Base-by-base conservation (phyloP, 208 protist genomes). In the Novymonas esmeraldas region DNA sequence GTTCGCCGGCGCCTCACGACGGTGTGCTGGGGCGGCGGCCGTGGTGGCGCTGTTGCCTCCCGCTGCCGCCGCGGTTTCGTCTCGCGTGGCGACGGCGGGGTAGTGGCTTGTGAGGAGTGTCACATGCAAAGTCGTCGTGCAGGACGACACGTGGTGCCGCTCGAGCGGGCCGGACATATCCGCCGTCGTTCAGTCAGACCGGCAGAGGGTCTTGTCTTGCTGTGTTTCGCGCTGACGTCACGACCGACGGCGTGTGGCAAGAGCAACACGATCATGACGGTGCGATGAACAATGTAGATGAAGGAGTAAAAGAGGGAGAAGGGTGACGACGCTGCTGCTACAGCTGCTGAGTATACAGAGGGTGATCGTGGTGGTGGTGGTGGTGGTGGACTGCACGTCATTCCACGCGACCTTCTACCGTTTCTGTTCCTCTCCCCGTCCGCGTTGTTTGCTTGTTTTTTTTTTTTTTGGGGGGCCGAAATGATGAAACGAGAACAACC, bases 41-140 rank as follows among this genome's bases (percentile, higher is more conserved):
- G 36, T 11, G 36, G 5, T 41, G 36, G 20, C 54, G 20, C 26
- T 42, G 54, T 29, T 59, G 20, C 36, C 41, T 20, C 29, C 26
- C 9, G 36, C 11, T 6, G 54, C 20, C 5, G n/a, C 24, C 10
- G 36, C 36, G 11, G 29, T 22, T n/a, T 73, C 69, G 11, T 69
- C 69, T 0, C 18, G 33, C 6, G 70, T 48, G 14, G 34, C 6
- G 2, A 26, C n/a, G n/a, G 46, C 56, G 3, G 36, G 4, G 51
- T 70, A 71, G 49, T 77, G 71, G 29, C 62, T 71, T 2, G 48
- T 67, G 34, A 77, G 54, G 28, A 73, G 49, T n/a, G 59, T 73
- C 9, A 72, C 33, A 29, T 78, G 63, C 20, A 72, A 39, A 10
- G 68, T 76, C 44, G 70, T 73, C 28, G 58, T 48, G 26, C 45